Conservation (phyloP, 305 asterid species). For the Solanum chacoense region DNA sequence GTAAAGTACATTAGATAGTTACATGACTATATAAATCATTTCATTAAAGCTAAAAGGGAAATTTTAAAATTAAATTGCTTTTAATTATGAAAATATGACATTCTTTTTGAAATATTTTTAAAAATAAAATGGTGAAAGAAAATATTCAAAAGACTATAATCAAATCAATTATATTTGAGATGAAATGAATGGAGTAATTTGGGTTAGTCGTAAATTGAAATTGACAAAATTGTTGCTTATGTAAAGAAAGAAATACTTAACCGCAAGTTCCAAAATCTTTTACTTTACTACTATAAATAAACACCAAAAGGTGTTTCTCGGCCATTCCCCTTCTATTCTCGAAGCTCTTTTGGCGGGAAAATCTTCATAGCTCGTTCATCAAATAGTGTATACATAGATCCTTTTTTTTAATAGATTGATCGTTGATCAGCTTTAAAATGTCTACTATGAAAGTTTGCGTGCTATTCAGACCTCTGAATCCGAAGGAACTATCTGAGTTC, state of each 20-base stretch:
- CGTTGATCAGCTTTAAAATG: conserved; percentile 23
- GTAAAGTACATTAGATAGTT: neutral
- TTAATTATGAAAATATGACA: neutral
- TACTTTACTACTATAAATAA: neutral
- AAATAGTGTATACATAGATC: neutral
- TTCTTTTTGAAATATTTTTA: neutral
- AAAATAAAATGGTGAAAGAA: neutral
- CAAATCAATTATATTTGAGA: neutral
- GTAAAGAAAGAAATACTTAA: neutral
- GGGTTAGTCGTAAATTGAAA: neutral
- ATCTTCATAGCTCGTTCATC: neutral
- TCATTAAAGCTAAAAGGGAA: neutral
- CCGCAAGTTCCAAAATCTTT: neutral
- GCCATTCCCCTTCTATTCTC: neutral
- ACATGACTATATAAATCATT: neutral
- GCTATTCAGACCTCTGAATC: conserved; percentile 66
- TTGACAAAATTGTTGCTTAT: neutral
- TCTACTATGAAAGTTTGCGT: conserved; percentile 62
- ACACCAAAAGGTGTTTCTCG: neutral
- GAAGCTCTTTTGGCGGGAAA: neutral
- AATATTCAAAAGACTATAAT: neutral
- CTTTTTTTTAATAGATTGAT: neutral
- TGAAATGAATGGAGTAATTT: neutral
- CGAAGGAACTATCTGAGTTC: conserved; percentile 54
- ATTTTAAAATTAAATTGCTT: neutral